Conservation (phyloP, 1,139 yeast genomes). For the Magnusiomyces tetraspermus region DNA sequence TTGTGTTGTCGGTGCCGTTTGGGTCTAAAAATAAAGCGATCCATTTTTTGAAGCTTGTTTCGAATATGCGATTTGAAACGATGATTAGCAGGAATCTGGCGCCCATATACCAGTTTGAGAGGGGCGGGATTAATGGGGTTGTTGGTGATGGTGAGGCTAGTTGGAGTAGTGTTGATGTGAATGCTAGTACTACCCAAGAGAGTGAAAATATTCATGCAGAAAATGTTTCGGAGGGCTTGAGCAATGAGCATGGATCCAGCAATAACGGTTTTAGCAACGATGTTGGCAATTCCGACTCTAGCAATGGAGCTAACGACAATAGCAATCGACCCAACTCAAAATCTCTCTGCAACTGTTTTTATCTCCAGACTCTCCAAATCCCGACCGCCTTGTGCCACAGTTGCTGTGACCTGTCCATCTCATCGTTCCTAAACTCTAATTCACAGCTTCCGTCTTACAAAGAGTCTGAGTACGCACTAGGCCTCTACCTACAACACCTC, state of each 20-base stretch:
- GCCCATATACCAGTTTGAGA: slow-evolving; percentile 20
- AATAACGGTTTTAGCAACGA: not conserved
- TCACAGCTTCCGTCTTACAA: slow-evolving; percentile 9
- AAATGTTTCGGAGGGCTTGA: not conserved
- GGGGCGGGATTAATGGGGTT: not conserved
- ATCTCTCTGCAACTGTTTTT: not conserved
- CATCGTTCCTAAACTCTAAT: slow-evolving; percentile 7
- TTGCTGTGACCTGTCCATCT: not conserved
- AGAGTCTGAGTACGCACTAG: slow-evolving; percentile 14
- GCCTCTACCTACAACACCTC: slow-evolving; percentile 11
- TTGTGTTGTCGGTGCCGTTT: slow-evolving; percentile 26
- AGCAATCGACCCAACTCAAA: not conserved
- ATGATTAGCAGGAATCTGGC: slow-evolving; percentile 27
- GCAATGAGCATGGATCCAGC: not conserved
- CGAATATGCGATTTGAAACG: slow-evolving; percentile 29
- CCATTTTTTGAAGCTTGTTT: slow-evolving; percentile 25
- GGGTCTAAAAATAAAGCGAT: slow-evolving; percentile 22
- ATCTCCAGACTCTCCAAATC: not conserved
- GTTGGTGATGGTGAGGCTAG: not conserved
- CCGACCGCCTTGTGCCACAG: not conserved
- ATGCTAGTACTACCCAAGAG: not conserved
- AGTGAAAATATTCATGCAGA: not conserved
- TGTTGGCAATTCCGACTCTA: not conserved
- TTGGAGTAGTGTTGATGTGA: no score
- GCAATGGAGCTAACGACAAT: not conserved